These are phyloP conservation scores for Chaetomiaceae sp. DNA, from an alignment of 2,329 filamentous ascomycete species.

Conservation along the genomic window DNA sequence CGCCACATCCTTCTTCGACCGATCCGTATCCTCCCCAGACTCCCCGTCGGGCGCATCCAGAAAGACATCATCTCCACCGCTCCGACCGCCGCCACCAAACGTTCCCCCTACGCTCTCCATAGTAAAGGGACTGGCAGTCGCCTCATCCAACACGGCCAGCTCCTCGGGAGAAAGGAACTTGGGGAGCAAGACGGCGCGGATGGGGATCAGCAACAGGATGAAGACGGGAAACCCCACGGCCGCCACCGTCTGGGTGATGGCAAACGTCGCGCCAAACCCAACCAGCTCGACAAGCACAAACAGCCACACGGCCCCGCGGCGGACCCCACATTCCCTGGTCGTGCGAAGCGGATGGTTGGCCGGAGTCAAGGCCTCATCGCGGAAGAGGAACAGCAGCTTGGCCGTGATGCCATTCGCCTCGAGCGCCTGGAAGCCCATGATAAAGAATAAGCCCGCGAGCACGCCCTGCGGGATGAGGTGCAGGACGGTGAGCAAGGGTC, in stretches of 20 bases:
- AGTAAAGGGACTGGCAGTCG: conserved; percentile 68
- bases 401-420: conserved; percentile 71
- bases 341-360: conserved; percentile 50
- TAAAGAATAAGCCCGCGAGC: conserved; percentile 75
- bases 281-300: conserved; percentile 66
- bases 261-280: conserved; percentile 73
- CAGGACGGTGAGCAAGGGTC: conserved; percentile 66
- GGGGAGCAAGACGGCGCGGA: conserved; percentile 60
- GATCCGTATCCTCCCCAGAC: conserved; percentile 6
- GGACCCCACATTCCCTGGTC: conserved; percentile 40
- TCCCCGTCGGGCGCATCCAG: conserved; percentile 10
- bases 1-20: neutral
- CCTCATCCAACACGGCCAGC: conserved; percentile 60
- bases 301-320: conserved; percentile 62
- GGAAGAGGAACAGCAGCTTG: conserved; percentile 65
- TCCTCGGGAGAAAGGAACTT: conserved; percentile 56
- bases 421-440: conserved; percentile 77
- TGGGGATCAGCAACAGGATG: conserved; percentile 64
- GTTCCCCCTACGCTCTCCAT: conserved; percentile 70
- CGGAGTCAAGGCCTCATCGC: conserved; percentile 60
- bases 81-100: conserved; percentile 38
- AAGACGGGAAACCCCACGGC: conserved; percentile 76
- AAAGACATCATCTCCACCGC: neutral
- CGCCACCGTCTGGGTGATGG: conserved; percentile 75
- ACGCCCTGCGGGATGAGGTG: conserved; percentile 76